Evolutionary conservation across 306 rosid species (phyloP), one percentile per base, ranked within the genome.

Genomic region (Prunus mume): DNA sequence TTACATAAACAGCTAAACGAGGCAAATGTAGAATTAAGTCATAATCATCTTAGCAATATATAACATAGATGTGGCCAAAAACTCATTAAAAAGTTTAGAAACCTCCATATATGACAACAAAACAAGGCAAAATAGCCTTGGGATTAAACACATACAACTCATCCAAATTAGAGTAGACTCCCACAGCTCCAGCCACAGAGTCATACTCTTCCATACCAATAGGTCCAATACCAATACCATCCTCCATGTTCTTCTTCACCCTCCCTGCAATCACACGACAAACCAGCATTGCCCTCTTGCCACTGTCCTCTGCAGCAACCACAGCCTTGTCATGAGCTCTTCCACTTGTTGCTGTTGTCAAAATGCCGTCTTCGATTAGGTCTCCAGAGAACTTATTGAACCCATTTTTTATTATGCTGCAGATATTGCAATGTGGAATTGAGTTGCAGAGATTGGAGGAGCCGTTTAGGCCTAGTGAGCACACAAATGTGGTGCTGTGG

Each of bases 221-320:
- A 14, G 27, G 46, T 25, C 63, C 61, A 50, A 20, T 14, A 8
- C 65, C 76, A 14, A 61, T 38, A 6, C 80, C 65, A 5, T 89
- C 91, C 60, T 89, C 96, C 78, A 75, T 27, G 46, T 86, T 87
- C 90, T 89, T 95, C 96, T 91, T 92, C 84, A 95, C 99, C 52
- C 97, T 90, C 60, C 99, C 99, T 3, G 99, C 97, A 72, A 95
- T 92, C 84, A 95, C 99, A 28, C 99, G 46, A 84, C 99, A 95
- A 80, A 95, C 99, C 87, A 95, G 83, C 99, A 95, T 95, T 24
- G 98, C 99, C 76, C 96, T 85, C 75, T 73, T 83, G 54, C 86
- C 89, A 5, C 71, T 51, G 2, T 78, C 81, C 5, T 82, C 88
- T 2, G 6, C 27, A 12, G 81, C 46, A 32, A 65, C 74, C 20